Evolutionary conservation across 805 yeast species (phyloP), one percentile per base, ranked within the genome.

Genomic region (Isabelozyma pseudorhagii): DNA sequence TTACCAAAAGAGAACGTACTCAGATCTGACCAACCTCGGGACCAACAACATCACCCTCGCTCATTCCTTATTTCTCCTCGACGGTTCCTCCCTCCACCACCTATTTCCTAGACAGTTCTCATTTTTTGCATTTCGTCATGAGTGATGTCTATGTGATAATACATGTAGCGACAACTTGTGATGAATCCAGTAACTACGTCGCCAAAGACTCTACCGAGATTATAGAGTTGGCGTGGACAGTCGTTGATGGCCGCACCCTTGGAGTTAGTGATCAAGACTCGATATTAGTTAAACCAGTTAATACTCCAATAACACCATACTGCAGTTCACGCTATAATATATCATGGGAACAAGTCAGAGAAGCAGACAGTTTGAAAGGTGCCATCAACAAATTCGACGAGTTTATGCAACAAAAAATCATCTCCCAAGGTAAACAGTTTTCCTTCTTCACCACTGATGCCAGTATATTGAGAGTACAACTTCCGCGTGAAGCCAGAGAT

Each of bases 401-500:
- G 21, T 77, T 71, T 52, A 69, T 84, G 45, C 77, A 77, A 50
- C 72, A 74, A 42, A 62, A 70, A 44, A 61, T 80, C 31, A 63
- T 75, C 10, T 57, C 72, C 31, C 64, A 72, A 38, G 71, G 71
- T 9, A 63, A 67, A 45, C 84, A 83, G 39, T 85, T 88, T 62
- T 73, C 83, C 3, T 81, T 90, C 56, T 84, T 90, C 45, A 78
- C 90, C 0, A 72, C 82, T 52, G 82, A 83, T 59, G 75, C 85
- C 9, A 83, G 86, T 85, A 85, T 85, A 58, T 70, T 91, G 44
- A 77, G 91, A 51, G 92, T 92, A 44, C 86, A 85, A 60, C 69
- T 92, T 36, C 86, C 87, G 10, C 77, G 96, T 44, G 96, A 90
- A 63, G 89, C 96, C 7, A 75, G 89, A 40, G 96, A 89, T 61